Evolutionary conservation across 1,139 yeast genomes (phyloP).

Genomic region (Lodderomyces parapsilosis): DNA sequence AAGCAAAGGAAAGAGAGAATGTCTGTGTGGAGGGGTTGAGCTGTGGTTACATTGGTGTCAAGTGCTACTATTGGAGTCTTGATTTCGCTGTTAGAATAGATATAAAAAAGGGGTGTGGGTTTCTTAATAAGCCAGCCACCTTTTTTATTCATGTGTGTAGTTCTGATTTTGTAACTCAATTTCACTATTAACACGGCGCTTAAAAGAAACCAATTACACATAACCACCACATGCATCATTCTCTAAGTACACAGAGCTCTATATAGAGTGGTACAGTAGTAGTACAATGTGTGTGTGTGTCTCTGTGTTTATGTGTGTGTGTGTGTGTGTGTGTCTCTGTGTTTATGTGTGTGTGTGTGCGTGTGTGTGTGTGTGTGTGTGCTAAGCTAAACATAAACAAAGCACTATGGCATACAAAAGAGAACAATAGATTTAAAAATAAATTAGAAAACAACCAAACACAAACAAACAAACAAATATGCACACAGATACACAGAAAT

Average conservation of each 20-base stretch:
- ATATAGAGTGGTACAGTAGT: too few relatives aligned
- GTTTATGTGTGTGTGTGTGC: not conserved
- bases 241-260: not conserved
- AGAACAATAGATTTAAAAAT: not conserved
- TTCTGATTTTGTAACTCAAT: conserved; percentile 1
- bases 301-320: not conserved
- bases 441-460: not conserved
- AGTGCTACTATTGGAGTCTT: not conserved
- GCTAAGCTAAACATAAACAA: not conserved
- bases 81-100: not conserved
- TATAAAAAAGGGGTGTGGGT: not conserved
- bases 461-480: not conserved
- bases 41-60: not conserved
- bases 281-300: not conserved
- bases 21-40: not conserved
- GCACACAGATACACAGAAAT: not conserved
- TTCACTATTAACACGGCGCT: not conserved
- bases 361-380: not conserved
- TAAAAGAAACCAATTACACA: too few relatives aligned
- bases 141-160: not conserved
- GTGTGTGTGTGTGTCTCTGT: not conserved
- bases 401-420: not conserved
- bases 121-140: not conserved
- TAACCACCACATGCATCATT: not conserved
- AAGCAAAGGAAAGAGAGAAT: not conserved